These are phyloP conservation scores for Bombardia bombarda DNA, from an alignment of 495 filamentous ascomycete genomes.

Conservation along the genomic window DNA sequence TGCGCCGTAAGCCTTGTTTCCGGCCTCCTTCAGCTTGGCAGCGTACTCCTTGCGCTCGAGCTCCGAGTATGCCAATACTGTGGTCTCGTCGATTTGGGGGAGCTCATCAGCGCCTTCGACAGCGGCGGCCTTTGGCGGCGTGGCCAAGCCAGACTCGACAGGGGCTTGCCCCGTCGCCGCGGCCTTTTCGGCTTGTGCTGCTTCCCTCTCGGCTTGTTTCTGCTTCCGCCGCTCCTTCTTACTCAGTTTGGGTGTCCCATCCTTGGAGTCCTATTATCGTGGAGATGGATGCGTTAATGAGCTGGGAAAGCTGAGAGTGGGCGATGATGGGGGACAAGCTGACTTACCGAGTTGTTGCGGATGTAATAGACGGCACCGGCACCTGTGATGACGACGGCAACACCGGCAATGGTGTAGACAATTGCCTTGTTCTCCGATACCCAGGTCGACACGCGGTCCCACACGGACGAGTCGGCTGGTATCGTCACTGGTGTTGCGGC, in stretches of 20 bases:
- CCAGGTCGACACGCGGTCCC: slow-evolving; percentile 87
- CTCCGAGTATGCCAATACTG: slow-evolving; percentile 59
- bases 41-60: slow-evolving; percentile 78
- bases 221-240: slow-evolving; percentile 57
- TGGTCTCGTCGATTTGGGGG: slow-evolving; percentile 75
- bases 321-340: not conserved
- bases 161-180: slow-evolving; percentile 13
- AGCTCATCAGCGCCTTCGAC: slow-evolving; percentile 69
- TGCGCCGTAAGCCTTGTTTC: slow-evolving; percentile 90
- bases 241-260: slow-evolving; percentile 31
- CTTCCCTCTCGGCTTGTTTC: slow-evolving; percentile 63
- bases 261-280: slow-evolving; percentile 17
- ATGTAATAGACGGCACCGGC: slow-evolving; percentile 92
- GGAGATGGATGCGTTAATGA: not conserved
- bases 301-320: not conserved
- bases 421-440: slow-evolving; percentile 89
- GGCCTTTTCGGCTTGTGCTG: slow-evolving; percentile 38
- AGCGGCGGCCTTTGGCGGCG: slow-evolving; percentile 35
- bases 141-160: slow-evolving; percentile 24
- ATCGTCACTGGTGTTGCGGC: slow-evolving; percentile 27
- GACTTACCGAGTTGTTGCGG: slow-evolving; percentile 37
- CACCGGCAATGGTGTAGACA: slow-evolving; percentile 92
- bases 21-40: slow-evolving; percentile 83
- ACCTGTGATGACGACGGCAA: slow-evolving; percentile 81
- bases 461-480: slow-evolving; percentile 56